Percentiles rank a stretch among this genome's conserved stretches.
Evolutionary conservation across 768 basidiomycete genomes (phyloP).

Genomic region (Fomitopsis serialis): DNA sequence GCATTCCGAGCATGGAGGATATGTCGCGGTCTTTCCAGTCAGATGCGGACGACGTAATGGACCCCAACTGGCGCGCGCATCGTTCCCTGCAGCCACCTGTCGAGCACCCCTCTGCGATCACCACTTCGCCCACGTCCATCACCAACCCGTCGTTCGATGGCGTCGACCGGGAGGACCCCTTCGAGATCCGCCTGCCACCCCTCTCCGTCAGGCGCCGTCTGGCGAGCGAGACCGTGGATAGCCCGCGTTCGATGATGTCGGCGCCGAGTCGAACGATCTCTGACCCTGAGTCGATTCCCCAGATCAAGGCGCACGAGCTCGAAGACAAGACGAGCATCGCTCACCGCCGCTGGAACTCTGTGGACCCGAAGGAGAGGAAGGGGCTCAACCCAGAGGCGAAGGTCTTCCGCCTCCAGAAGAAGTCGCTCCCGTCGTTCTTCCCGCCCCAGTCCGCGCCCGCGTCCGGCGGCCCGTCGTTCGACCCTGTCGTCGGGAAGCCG

Average conservation of each 20-base stretch:
- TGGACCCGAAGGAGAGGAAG: conserved; percentile 48
- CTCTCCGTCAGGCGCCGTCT: conserved; percentile 24
- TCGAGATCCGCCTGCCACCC: conserved; percentile 37
- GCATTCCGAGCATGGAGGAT: conserved; percentile 18
- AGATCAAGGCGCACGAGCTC: conserved; percentile 12
- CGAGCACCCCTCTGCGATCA: conserved; percentile 23
- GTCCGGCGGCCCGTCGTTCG: conserved; percentile 11
- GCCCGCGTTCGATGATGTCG: conserved; percentile 14
- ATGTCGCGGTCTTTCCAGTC: conserved; percentile 44
- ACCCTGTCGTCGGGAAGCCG: conserved; percentile 13
- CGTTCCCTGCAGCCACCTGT: conserved; percentile 18
- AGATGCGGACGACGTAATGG: conserved; percentile 46
- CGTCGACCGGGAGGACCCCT: conserved; percentile 39
- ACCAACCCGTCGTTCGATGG: conserved; percentile 21
- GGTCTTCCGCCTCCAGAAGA: conserved; percentile 50
- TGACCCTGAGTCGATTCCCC: conserved; percentile 12
- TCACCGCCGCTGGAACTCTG: conserved; percentile 44
- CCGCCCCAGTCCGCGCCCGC: conserved; percentile 6
- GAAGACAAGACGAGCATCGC: conserved; percentile 28
- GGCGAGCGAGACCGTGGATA: conserved; percentile 19
- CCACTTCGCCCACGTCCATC: conserved; percentile 38
- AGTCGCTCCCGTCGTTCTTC: conserved; percentile 15
- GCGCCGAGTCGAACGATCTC: conserved; percentile 16
- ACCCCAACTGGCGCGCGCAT: conserved; percentile 45
- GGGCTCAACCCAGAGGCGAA: conserved; percentile 85